Conservation (phyloP, 2,329 filamentous ascomycete genomes). For the Colletotrichum nymphaeae region DNA sequence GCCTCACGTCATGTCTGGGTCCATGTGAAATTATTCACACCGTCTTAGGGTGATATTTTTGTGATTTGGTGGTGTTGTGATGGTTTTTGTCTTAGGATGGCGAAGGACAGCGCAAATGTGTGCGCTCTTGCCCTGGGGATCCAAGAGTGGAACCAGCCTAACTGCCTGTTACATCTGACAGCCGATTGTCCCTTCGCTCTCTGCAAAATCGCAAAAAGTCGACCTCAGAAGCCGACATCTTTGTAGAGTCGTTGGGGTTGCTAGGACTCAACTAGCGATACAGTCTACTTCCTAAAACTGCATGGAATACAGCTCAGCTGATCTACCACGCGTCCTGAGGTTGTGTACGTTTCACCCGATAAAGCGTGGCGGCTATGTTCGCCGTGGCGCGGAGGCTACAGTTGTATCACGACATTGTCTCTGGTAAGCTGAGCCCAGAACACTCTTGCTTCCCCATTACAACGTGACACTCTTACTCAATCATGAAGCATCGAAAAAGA, state of each 20-base stretch:
- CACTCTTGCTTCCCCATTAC: neutral
- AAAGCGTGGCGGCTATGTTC: neutral
- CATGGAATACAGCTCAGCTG: neutral
- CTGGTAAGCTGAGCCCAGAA: neutral
- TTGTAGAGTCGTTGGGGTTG: neutral
- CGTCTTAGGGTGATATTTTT: accelerated
- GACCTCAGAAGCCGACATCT: neutral
- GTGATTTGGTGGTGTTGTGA: neutral
- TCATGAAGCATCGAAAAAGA: neutral
- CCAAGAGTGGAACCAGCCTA: neutral
- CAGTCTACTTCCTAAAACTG: neutral
- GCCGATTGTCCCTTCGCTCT: too few species aligned
- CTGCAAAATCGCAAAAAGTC: neutral
- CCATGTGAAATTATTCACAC: neutral
- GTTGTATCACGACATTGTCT: neutral
- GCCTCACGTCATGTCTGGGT: neutral
- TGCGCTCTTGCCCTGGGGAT: neutral
- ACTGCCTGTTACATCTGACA: neutral
- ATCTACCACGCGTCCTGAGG: neutral
- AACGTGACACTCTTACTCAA: neutral
- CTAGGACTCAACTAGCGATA: neutral
- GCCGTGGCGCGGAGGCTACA: neutral
- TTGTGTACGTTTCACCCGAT: neutral
- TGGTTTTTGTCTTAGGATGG: neutral
- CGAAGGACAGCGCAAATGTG: neutral